phyloP scores from a whole-genome alignment of 2,329 filamentous ascomycete species.

The Pseudogymnoascus sp. region DNA sequence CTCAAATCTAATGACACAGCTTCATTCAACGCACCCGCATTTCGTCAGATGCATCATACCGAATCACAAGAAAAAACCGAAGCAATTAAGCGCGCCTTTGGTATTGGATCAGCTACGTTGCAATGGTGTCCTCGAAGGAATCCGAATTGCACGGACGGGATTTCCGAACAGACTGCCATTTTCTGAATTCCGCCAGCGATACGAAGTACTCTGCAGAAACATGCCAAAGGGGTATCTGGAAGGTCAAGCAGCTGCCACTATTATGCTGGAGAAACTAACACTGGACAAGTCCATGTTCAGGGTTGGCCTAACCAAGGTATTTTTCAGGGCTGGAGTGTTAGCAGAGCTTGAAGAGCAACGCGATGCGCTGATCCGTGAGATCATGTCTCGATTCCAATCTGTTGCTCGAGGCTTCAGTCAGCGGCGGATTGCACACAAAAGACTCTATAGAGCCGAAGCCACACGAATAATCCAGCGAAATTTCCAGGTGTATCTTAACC shows the following conservation, averaged over 20 bases:
- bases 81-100: constrained; percentile 83
- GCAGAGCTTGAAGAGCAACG: constrained; percentile 95
- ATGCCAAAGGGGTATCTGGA: constrained; percentile 89
- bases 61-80: constrained; percentile 95
- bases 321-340: constrained; percentile 92
- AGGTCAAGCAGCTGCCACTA: constrained; percentile 72
- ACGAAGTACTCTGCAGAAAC: constrained; percentile 83
- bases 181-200: constrained; percentile 87
- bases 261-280: constrained; percentile 83
- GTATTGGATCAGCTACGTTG: constrained; percentile 96
- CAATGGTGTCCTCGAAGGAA: constrained; percentile 98
- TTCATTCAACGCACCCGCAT: constrained; percentile 94
- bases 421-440: constrained; percentile 81
- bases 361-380: constrained; percentile 84
- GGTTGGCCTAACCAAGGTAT: constrained; percentile 93
- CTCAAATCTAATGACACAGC: constrained; percentile 88
- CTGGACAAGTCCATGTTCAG: constrained; percentile 83
- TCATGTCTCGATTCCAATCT: constrained; percentile 90
- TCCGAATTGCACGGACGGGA: constrained; percentile 90
- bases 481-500: constrained; percentile 81
- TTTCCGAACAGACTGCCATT: constrained; percentile 93
- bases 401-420: constrained; percentile 84
- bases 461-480: constrained; percentile 92
- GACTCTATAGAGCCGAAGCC: constrained; percentile 87
- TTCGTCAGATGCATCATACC: constrained; percentile 97